A percentile compares a stretch with the other conserved stretches of the same genome.
phyloP scores from a whole-genome alignment of 768 basidiomycete genomes.

The Tricholoma sp. region DNA sequence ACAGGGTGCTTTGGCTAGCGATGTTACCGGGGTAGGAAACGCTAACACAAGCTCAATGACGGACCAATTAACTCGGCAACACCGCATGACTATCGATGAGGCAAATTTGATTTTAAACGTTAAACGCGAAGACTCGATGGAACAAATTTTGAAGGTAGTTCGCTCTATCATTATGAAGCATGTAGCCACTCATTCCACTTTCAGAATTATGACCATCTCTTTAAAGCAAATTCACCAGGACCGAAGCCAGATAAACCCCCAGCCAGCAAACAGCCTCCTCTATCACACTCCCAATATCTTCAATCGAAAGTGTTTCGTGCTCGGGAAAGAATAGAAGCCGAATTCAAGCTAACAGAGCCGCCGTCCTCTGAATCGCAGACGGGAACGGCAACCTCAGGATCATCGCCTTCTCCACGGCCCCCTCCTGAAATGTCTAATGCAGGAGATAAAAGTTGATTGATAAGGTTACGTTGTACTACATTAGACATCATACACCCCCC shows the following conservation, averaged over 20 bases:
- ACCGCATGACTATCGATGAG: conserved; percentile 94
- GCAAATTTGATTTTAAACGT: conserved; percentile 89
- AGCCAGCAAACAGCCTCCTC: conserved; percentile 38
- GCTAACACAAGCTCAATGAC: conserved; percentile 72
- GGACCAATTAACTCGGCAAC: conserved; percentile 77
- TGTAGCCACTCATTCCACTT: conserved; percentile 1
- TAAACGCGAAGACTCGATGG: conserved; percentile 66
- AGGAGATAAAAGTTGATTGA: conserved; percentile 10
- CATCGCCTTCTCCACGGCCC: conserved; percentile 15
- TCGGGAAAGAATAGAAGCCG: conserved; percentile 91
- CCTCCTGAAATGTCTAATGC: conserved; percentile 10
- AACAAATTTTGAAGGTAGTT: conserved; percentile 69
- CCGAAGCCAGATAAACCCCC: conserved; percentile 45
- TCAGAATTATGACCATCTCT: conserved; percentile 90
- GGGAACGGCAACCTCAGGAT: conserved; percentile 3
- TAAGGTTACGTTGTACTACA: conserved; percentile 8
- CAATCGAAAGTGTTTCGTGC: conserved; percentile 98
- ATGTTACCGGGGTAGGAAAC: conserved; percentile 68
- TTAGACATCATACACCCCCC: conserved; percentile 12
- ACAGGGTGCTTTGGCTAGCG: conserved; percentile 60
- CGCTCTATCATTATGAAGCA: not conserved
- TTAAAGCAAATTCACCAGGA: conserved; percentile 83
- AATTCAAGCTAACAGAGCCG: conserved; percentile 36
- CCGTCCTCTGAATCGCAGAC: conserved; percentile 9
- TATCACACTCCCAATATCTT: conserved; percentile 80